Evolutionary conservation across 1,284 basidiomycete species (phyloP), one percentile per base, ranked within the genome.

Genomic region (Trametes versicolor): DNA sequence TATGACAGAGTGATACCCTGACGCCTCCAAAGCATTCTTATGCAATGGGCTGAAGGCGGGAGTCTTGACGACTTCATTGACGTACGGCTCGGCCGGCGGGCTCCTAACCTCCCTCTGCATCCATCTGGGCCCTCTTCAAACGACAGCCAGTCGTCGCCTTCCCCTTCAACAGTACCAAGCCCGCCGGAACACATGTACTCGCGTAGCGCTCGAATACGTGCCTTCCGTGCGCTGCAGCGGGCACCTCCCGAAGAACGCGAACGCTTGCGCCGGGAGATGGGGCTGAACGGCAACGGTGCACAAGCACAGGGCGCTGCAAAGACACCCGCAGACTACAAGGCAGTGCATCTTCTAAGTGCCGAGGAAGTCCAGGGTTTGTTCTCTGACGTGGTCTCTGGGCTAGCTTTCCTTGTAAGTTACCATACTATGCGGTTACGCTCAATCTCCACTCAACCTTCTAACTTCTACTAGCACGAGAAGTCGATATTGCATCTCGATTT

Each of bases 1-100:
- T 27, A 36, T 6, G 6, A 29, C 17, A 34, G 23, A 8, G 23
- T 23, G 29, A 32, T 4, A 32, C 29, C 41, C 57, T 63, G 56
- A 64, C 50, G 5, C 41, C n/a, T n/a, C n/a, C 23, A 27, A 71
- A 94, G 93, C 72, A 89, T 97, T 2, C 82, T 97, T 13, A 97
- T 97, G 95, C 94, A 96, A 83, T 97, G 92, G 89, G 95, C 95
- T 0, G 94, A 95, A 80, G 92, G 92, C 2, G 95, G 95, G 17
- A 76, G 74, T 29, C 83, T 97, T 45, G 95, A 97, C 73, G 92
- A 94, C 73, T 91, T 93, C 75, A 94, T 97, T 68, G 87, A 93
- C 63, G 83, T 87, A 17, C 91, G 95, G 12, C 81, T 90, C 2
- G 90, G 91, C 15, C 74, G 76, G 8, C 64, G 70, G 25, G 62